Evolutionary conservation across 2,329 filamentous ascomycete genomes (phyloP).

Genomic region (Fusarium abutilonis): DNA sequence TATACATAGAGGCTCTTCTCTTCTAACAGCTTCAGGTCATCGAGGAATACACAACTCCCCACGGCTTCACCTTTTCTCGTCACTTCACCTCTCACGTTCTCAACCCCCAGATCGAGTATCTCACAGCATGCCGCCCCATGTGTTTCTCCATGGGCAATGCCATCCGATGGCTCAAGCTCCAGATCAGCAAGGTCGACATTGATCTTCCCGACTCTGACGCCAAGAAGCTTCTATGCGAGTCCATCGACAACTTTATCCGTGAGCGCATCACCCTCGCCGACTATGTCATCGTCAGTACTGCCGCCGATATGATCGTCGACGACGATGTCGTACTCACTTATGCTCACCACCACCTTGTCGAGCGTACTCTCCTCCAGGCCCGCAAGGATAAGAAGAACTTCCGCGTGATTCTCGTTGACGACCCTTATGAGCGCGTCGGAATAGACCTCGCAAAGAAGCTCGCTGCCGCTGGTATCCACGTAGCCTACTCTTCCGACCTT

Average conservation of each 20-base stretch:
- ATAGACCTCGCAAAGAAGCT: conserved; percentile 74
- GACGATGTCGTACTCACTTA: conserved; percentile 89
- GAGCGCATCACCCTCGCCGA: conserved; percentile 91
- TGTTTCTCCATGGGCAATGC: conserved; percentile 98
- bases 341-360: conserved; percentile 85
- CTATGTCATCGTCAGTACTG: conserved; percentile 82
- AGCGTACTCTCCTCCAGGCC: conserved; percentile 81
- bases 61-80: conserved; percentile 83
- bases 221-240: conserved; percentile 79
- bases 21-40: conserved; percentile 71
- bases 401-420: conserved; percentile 85
- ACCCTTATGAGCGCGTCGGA: conserved; percentile 64
- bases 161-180: conserved; percentile 91
- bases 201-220: conserved; percentile 83
- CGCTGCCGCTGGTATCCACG: conserved; percentile 72
- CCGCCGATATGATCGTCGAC: conserved; percentile 77
- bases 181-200: conserved; percentile 90
- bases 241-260: conserved; percentile 89
- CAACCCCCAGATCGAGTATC: conserved; percentile 93
- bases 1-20: conserved; percentile 5
- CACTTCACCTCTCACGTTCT: conserved; percentile 92
- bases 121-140: conserved; percentile 93
- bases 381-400: conserved; percentile 77
- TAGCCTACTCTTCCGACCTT: conserved; percentile 81
- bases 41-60: conserved; percentile 88